Conservation (phyloP, 495 filamentous ascomycete species). For the Tuber calosporum region DNA sequence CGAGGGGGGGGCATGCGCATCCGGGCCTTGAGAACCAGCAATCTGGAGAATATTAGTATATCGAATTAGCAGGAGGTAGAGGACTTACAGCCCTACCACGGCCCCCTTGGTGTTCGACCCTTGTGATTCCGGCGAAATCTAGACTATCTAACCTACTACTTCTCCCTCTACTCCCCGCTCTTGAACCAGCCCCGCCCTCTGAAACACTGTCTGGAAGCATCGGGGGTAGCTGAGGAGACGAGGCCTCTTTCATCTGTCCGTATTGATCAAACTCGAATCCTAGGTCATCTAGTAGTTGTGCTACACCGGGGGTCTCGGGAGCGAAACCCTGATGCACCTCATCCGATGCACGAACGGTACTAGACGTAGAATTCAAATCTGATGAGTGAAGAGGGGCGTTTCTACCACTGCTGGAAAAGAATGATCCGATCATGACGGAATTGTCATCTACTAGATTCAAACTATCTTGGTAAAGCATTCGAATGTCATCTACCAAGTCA, state of each 20-base stretch:
- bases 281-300: slow-evolving; percentile 50
- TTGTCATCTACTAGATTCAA: slow-evolving; percentile 41
- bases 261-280: slow-evolving; percentile 61
- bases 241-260: slow-evolving; percentile 52
- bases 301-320: not conserved
- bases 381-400: slow-evolving; percentile 1
- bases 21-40: not conserved
- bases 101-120: slow-evolving; percentile 45
- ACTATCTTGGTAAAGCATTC: slow-evolving; percentile 32
- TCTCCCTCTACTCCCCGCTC: slow-evolving; percentile 12
- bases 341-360: slow-evolving; percentile 36
- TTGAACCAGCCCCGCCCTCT: slow-evolving; percentile 14
- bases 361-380: slow-evolving; percentile 15
- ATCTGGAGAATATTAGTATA: not conserved
- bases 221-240: slow-evolving; percentile 13
- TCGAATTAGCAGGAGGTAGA: not conserved
- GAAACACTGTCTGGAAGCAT: slow-evolving; percentile 6
- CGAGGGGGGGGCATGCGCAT: not conserved
- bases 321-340: slow-evolving; percentile 48
- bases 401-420: not conserved
- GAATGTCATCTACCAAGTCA: slow-evolving; percentile 43
- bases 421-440: slow-evolving; percentile 36
- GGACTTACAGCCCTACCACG: slow-evolving; percentile 20
- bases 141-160: slow-evolving; percentile 43
- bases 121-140: slow-evolving; percentile 44